These are phyloP conservation scores for Phytopythium montanum DNA, from an alignment of 352 stramenopile species.

Conservation along the genomic window DNA sequence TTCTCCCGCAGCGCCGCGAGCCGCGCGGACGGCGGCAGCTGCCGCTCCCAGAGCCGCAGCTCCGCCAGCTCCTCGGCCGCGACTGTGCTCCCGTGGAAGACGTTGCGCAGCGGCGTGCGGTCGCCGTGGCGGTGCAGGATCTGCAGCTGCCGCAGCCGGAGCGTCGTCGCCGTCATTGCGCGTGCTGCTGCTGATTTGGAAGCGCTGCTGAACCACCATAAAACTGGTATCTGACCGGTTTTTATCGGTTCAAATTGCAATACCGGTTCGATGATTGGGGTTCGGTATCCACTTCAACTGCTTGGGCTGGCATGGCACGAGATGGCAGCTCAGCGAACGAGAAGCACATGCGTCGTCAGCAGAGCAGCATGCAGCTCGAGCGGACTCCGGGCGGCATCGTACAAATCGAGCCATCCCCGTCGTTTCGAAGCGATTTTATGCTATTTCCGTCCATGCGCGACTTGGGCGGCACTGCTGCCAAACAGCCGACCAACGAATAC, in stretches of 20 bases:
- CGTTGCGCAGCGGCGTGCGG: slow-evolving; percentile 70
- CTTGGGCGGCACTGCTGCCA: too few relatives aligned
- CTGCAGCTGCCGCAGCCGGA: slow-evolving; percentile 71
- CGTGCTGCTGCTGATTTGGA: too few relatives aligned
- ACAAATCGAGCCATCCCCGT: neutral
- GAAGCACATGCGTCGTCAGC: neutral
- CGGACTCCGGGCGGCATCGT: neutral
- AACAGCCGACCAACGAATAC: neutral
- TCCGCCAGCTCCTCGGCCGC: slow-evolving; percentile 32
- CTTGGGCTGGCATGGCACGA: too few relatives aligned
- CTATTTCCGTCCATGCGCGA: neutral
- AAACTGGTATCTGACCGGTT: too few relatives aligned
- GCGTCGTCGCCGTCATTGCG: neutral
- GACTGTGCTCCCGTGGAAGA: slow-evolving; percentile 37
- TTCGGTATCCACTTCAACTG: too few relatives aligned
- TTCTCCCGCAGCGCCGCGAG: slow-evolving; percentile 30
- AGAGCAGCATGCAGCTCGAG: neutral
- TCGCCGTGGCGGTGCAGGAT: slow-evolving; percentile 79
- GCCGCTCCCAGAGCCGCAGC: slow-evolving; percentile 31
- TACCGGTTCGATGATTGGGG: too few relatives aligned
- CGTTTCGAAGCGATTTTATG: slow-evolving; percentile 22
- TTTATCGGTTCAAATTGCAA: too few relatives aligned
- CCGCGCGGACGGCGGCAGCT: slow-evolving; percentile 37
- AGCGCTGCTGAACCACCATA: too few relatives aligned
- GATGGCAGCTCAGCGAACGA: too few relatives aligned